Base-by-base conservation (phyloP, 108 stramenopile species). In the Discostella stelligeroides region DNA sequence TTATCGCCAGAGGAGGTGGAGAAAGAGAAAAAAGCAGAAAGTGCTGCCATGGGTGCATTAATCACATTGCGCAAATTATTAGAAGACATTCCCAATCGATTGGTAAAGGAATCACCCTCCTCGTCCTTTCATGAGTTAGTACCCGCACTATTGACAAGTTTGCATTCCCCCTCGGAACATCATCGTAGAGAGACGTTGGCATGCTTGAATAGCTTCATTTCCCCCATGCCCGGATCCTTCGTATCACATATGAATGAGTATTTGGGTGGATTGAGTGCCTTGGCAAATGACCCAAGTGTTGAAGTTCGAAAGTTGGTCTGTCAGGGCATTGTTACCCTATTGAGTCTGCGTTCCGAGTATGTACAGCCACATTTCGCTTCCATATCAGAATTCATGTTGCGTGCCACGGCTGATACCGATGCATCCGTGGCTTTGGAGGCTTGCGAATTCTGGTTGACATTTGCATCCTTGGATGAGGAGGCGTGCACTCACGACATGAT, bases 391-490 rank as follows among this genome's bases (percentile, higher is more conserved):
- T 93, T 94, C 66, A 92, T 96, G 91, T 54, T 94, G 37, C 70
- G 79, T 12, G 80, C 85, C 17, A 90, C 88, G 18, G 68, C 80
- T 20, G 86, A 83, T 42, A 59, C 39, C 18, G 58, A 83, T 70
- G 42, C 60, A 1, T 58, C 58, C 23, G 91, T 94, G 18, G 84
- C 93, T 23, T 73, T 89, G 43, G 95, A 96, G 66, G 95, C 95
- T 13, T 92, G 92, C 60, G 95, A 96, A 37, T 96, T 94, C 63
- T 96, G 95, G 95, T 68, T 94, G 54, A 85, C 88, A 9, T 93
- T 91, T 83, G 81, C 82, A 14, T 82, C 69, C 48, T 68, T 92
- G 71, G 90, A 89, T 27, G 91, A 88, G 57, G 70, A 69, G 29
- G 70, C 47, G 4, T 77, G 83, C 57, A 84, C 64, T 20, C 69